Evolutionary conservation across 2,329 filamentous ascomycete genomes (phyloP), one percentile per base, ranked within the genome.

Genomic region (Orbilia javanica): DNA sequence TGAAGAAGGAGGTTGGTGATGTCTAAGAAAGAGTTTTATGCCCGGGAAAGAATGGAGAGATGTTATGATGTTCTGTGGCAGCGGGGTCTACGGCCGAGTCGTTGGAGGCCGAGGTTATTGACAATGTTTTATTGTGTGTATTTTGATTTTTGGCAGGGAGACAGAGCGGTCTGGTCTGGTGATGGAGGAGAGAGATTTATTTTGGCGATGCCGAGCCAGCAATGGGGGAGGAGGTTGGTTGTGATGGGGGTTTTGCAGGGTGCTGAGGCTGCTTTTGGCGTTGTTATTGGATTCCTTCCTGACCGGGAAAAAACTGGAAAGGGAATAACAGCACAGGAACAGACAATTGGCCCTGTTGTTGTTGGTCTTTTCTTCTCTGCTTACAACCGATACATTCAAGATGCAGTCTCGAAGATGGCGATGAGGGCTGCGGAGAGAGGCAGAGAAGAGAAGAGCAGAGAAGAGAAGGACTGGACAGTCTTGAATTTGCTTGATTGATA

Each of bases 191-290:
- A n/a, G n/a, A n/a, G n/a, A n/a, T n/a, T n/a, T n/a, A 29, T 22
- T 34, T 31, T 67, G 55, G 53, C 29, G 70, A 67, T 53, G 70
- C 63, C 29, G 70, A 74, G 62, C 29, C 63, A 74, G 62, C 22
- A 73, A 74, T 68, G 22, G 62, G 29, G 15, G 70, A 52, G 71
- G 72, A 76, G 57, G 65, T 62, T 69, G 64, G 65, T 70, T 44
- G 57, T 68, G 72, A 65, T 76, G 39, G 53, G 13, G 53, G 13
- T 68, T 60, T 66, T 60, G 15, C 52, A 44, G 34, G 71, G 44
- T 74, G 70, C 63, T 67, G 70, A 66, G 60, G 62, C 39, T 53
- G 18, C 29, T 65, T 75, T 57, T 70, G 72, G 65, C 57, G 72
- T 76, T 76, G 72, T 76, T 70, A 42, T 69, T 55, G 48, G 22